Base-by-base conservation (phyloP, 208 protist genomes). In the Leishmania mexicana region DNA sequence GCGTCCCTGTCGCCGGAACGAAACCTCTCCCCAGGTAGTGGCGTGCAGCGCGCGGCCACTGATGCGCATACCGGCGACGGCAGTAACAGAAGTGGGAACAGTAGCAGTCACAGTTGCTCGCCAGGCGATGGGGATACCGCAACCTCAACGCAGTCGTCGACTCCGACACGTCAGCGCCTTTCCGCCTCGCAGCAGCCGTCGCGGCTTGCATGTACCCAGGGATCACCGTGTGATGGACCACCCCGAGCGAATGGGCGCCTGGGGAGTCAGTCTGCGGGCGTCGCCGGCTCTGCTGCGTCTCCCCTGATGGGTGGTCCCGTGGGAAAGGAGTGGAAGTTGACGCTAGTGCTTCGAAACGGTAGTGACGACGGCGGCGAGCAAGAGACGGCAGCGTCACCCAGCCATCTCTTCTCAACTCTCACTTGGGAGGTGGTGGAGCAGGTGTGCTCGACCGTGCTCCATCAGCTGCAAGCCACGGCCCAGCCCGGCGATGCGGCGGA, bases 381-480 rank as follows among this genome's bases (percentile, higher is more conserved):
- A 62, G 49, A 45, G 51, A 62, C 45, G 51, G 6, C 60, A n/a
- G 31, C 31, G 42, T 21, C 60, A 24, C 49, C 21, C n/a, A 47
- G 5, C 10, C 65, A 57, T 24, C 65, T 79, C n/a, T 51, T 65
- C 24, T 31, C 38, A 13, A 51, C 53, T 17, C 72, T 85, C 35
- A 45, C 72, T 3, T 82, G 81, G 78, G 81, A 88, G 35, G 81
- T 83, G 70, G 64, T 85, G 79, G 85, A 88, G 64, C 73, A 77
- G 21, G 81, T 80, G 24, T 85, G 81, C 54, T 38, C 74, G 21
- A 31, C 45, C 6, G 79, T 88, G 1, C 38, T 76, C 40, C 62
- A 75, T 53, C 85, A 75, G 24, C 75, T 77, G 60, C 78, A 78
- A 65, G 64, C 7, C 28, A 51, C 75, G 19, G 40, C 57, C 35